A percentile compares a stretch with the other conserved stretches of the same genome.
phyloP scores from a whole-genome alignment of 2,329 filamentous ascomycete species.

The Ophiocordyceps camponoti-saundersi region DNA sequence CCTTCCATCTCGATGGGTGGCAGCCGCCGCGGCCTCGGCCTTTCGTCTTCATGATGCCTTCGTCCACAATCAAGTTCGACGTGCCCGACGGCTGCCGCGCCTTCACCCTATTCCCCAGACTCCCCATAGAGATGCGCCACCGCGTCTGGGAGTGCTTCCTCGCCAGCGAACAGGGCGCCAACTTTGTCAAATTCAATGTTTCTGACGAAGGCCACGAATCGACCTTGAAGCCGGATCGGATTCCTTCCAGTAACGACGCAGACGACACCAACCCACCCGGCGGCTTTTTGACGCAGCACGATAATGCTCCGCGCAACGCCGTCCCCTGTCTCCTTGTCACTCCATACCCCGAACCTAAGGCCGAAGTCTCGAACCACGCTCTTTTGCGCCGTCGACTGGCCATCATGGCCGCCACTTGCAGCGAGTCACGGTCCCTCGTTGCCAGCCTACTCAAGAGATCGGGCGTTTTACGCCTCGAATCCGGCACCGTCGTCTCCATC shows the following conservation, averaged over 20 bases:
- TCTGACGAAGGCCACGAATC: conserved; percentile 1
- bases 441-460: conserved; percentile 7
- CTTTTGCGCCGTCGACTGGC: conserved; percentile 11
- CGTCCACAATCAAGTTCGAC: conserved; percentile 12
- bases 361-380: conserved; percentile 17
- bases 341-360: conserved; percentile 1
- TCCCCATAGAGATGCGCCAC: conserved; percentile 18
- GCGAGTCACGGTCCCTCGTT: conserved; percentile 9
- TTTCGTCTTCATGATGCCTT: neutral
- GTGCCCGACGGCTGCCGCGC: conserved; percentile 13
- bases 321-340: neutral
- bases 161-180: conserved; percentile 14
- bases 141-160: conserved; percentile 17
- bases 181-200: conserved; percentile 15
- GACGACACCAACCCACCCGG: neutral
- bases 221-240: too few relatives aligned
- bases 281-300: neutral
- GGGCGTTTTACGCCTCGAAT: conserved; percentile 8
- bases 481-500: conserved; percentile 13
- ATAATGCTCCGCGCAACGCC: neutral
- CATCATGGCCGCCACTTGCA: conserved; percentile 10
- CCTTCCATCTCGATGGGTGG: neutral
- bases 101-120: conserved; percentile 13
- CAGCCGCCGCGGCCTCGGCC: neutral
- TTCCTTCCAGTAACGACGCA: neutral